phyloP scores from a whole-genome alignment of 306 rosid species.

The Glycine latifolia region DNA sequence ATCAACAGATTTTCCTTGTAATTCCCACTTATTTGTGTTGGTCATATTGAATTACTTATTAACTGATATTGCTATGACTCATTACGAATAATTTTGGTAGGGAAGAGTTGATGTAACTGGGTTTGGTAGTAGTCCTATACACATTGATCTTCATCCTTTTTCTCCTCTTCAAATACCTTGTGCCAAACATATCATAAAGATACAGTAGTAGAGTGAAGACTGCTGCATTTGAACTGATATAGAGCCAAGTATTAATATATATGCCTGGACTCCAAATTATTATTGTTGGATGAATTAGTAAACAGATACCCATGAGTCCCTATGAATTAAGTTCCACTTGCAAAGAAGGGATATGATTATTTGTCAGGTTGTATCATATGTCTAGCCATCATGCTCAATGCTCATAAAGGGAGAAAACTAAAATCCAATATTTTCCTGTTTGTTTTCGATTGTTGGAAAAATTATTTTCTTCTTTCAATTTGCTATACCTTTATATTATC shows the following conservation, averaged over 20 bases:
- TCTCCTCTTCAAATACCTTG: slow-evolving; percentile 30
- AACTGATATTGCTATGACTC: slow-evolving; percentile 12
- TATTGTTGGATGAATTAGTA: background rate
- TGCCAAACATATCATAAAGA: slow-evolving; percentile 17
- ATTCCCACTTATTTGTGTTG: slow-evolving; percentile 33
- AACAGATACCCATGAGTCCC: slow-evolving; percentile 8
- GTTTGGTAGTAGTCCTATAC: background rate
- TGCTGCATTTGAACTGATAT: slow-evolving; percentile 30
- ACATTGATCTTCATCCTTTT: slow-evolving; percentile 16
- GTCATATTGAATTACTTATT: slow-evolving; percentile 4
- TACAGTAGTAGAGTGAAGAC: background rate
- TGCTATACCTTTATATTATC: background rate
- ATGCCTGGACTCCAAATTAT: slow-evolving; percentile 17
- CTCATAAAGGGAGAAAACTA: slow-evolving; percentile 24
- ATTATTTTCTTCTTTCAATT: slow-evolving; percentile 39
- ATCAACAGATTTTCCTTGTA: slow-evolving; percentile 21
- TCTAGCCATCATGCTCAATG: background rate
- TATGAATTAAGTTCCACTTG: slow-evolving; percentile 40
- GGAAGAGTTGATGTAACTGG: slow-evolving; percentile 26
- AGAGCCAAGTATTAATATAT: slow-evolving; percentile 25
- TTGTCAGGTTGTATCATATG: slow-evolving; percentile 1
- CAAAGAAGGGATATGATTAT: slow-evolving; percentile 22
- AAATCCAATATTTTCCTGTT: slow-evolving; percentile 8
- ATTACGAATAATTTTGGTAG: background rate
- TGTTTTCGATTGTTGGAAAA: slow-evolving; percentile 36